Evolutionary conservation across 169 alveolate species (phyloP).

Genomic region (Amoebophrya sp.): DNA sequence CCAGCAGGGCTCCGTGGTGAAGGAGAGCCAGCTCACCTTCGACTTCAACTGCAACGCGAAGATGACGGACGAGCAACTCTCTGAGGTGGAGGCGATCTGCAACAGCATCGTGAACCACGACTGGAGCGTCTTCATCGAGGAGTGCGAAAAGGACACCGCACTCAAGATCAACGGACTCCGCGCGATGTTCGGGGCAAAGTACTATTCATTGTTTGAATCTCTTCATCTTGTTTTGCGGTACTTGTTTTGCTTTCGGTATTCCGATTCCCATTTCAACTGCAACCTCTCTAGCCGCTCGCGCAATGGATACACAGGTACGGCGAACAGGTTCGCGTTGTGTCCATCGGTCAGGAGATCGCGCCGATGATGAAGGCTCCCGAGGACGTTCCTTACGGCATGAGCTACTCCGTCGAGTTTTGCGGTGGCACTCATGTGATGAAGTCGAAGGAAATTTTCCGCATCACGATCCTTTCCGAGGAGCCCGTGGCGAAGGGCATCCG

Average conservation of each 20-base stretch:
- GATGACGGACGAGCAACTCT: slow-evolving; percentile 42
- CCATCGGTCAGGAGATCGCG: background rate
- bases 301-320: background rate
- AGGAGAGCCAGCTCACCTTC: slow-evolving; percentile 58
- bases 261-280: too few species aligned
- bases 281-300: too few species aligned
- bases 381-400: slow-evolving; percentile 19
- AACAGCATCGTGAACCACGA: slow-evolving; percentile 44
- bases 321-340: background rate
- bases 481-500: background rate
- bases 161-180: slow-evolving; percentile 52
- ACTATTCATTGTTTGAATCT: too few species aligned
- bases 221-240: too few species aligned
- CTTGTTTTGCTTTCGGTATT: too few species aligned
- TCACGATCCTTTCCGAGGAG: background rate
- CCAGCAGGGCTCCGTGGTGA: slow-evolving; percentile 67
- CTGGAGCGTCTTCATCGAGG: slow-evolving; percentile 41
- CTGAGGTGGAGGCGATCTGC: slow-evolving; percentile 41
- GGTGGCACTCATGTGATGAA: slow-evolving; percentile 32
- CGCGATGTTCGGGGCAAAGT: slow-evolving; percentile 27
- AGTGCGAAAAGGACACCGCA: slow-evolving; percentile 44
- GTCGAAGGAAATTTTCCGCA: background rate
- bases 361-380: background rate
- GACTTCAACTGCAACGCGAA: slow-evolving; percentile 56
- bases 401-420: slow-evolving; percentile 27